Evolutionary conservation across 352 stramenopile genomes (phyloP), one percentile per base, ranked within the genome.

Genomic region (Phytophthora nicotianae): DNA sequence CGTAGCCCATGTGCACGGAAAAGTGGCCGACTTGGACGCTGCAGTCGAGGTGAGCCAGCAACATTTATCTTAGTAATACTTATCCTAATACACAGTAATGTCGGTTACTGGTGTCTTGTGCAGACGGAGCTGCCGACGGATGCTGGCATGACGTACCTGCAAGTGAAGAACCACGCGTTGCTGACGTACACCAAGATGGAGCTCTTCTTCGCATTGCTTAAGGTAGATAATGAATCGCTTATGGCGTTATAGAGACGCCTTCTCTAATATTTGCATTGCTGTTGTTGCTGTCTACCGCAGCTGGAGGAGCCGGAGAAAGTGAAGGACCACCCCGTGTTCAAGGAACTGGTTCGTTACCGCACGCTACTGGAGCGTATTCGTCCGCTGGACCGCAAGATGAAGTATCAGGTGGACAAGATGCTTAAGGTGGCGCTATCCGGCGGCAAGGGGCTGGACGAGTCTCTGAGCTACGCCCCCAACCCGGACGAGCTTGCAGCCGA

Each of bases 351-450:
- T 50, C 84, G 86, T 2, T 93, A 91, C 55, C 86, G 86, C 59
- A 93, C 84, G 35, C 64, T 95, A n/a, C 60, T 95, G 24, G 86
- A 95, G 66, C 86, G 86, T 26, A 86, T 95, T 62, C 84, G 86
- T 24, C 87, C 87, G 27, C 70, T 95, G 16, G 87, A 95, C 50
- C 85, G 85, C 46, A 95, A 95, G 71, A 83, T 95, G 71, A 91
- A 90, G 68, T 95, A 95, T 64, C 87, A 95, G 62, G 83, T 95
- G n/a, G 87, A 95, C 72, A 95, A 95, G 63, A 87, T 95, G 81
- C 83, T 93, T 57, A 93, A 93, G 74, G 84, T 94, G 40, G 85
- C 84, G n/a, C 53, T 93, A 8, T 90, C 82, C 17, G 83, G 79
- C 16, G 79, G 79, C 60, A 81, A 90, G 56, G 78, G 83, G 29